phyloP scores from a whole-genome alignment of 768 basidiomycete genomes.

The Russula emetica region DNA sequence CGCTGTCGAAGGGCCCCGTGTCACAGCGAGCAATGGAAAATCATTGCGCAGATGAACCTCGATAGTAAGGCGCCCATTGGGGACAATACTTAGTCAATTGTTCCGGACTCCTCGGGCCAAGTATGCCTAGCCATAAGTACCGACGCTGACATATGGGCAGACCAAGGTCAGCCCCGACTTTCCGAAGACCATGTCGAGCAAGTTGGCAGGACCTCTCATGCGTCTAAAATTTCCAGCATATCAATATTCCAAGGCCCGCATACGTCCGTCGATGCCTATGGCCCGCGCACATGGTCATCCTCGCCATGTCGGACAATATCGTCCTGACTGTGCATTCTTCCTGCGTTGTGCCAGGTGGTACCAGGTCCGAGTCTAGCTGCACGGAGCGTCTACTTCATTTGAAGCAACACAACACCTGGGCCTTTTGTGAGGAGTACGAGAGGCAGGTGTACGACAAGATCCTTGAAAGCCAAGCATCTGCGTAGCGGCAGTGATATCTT shows the following conservation, averaged over 20 bases:
- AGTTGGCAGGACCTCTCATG: not conserved
- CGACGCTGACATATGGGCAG: not conserved
- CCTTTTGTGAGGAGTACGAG: not conserved
- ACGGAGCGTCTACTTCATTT: too few relatives aligned
- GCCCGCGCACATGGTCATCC: not conserved
- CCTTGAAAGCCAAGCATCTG: not conserved
- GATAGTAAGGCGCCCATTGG: not conserved
- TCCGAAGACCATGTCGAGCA: not conserved
- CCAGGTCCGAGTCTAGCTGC: not conserved
- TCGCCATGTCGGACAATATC: not conserved
- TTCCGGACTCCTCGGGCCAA: not conserved
- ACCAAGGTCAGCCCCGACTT: not conserved
- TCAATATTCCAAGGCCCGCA: not conserved
- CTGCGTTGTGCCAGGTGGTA: not conserved
- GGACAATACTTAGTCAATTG: not conserved
- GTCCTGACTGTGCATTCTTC: not conserved
- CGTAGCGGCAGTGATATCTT: not conserved
- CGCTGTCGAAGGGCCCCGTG: conserved; percentile 53
- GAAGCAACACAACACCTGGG: not conserved
- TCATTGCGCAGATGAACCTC: not conserved
- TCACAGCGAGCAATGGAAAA: conserved; percentile 47
- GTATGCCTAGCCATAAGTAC: not conserved
- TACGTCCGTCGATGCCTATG: not conserved
- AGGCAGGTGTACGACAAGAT: not conserved
- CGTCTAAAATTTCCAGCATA: not conserved